Evolutionary conservation across 371 early-diverging fungal genomes (phyloP), one percentile per base, ranked within the genome.

Genomic region (Rhizopus arrhizus): DNA sequence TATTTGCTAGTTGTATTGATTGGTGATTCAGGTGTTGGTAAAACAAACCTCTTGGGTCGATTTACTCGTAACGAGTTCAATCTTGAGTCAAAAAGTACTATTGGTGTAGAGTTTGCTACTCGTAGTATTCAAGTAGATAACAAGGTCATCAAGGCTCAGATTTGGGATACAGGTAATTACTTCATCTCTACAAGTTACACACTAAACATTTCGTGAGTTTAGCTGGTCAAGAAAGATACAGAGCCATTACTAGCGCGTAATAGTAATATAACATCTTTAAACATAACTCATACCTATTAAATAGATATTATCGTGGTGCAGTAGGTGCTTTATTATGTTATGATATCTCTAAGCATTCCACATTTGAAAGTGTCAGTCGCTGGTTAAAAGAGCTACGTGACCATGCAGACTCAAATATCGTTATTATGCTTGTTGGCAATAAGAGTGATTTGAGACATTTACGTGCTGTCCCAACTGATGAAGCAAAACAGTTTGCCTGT

Each of bases 1-100:
- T 22, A 31, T 43, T 51, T 60, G 54, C 6, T 64, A 94, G 98
- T 99, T 77, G 99, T 99, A 11, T 85, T 99, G 56, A 99, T 99
- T 82, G 99, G 99, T 49, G 99, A 99, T 78, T 97, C 99, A 13
- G 97, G 99, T 36, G 99, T 99, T 65, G 99, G 99, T 61, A 99
- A 99, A 79, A 98, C 99, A 69, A 99, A 99, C 79, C 90, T 99
- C 31, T 89, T 99, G 58, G 90, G 95, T 61, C 90, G 98, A 65
- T 98, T 99, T 75, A 98, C 99, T 28, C 89, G 96, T 59, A 95
- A 98, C 77, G 97, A 97, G 77, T 99, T 99, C 82, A 93, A 92
- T 75, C 77, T 95, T 64, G 97, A 96, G 68, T 94, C 97, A 58
- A 98, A 98, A 78, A 96, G 99, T 43, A 99, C 99, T 49, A 99